Evolutionary conservation across 768 basidiomycete genomes (phyloP), one percentile per base, ranked within the genome.

Genomic region (Macrolepiota dolichaula): DNA sequence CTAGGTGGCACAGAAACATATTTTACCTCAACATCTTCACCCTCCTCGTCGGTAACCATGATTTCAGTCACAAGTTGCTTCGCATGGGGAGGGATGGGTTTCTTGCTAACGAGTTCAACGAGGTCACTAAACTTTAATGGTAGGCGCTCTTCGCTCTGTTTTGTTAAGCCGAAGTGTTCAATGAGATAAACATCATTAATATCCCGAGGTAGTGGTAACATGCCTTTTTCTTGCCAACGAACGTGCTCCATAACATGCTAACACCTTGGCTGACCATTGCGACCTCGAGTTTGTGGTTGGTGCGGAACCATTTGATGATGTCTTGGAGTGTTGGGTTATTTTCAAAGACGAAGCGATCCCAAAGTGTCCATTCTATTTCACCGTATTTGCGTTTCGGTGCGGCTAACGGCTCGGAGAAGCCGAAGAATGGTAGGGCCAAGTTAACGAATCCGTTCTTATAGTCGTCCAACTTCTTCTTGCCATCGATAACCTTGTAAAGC

Each of bases 401-500:
- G 3, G 87, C 88, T 64, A 98, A 92, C 11, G 97, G 97, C 69
- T 99, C 97, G 1, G 96, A 98, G 81, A 98, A 99, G 27, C 94
- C 97, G 70, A 98, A 98, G 88, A 98, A 98, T 1, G 97, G 97
- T 57, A 99, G 76, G 2, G 97, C 97, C 57, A 99, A 82, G 74
- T 99, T 99, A 68, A 98, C 85, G 74, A 99, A 99, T 40, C 96
- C 96, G 69, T 99, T 99, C 84, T 97, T 98, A 84, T 93, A 99
- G 51, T 90, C 84, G 66, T 98, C 97, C 13, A 98, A 79, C 70
- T 93, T 91, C 69, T 80, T 87, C 84, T 98, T 98, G 63, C 90
- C 89, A 71, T 98, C 97, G 66, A 99, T 96, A 71, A 98, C 82
- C 95, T 99, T 99, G 82, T 96, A 98, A 42, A 99, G 83, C 76